Conservation (phyloP, 2,329 filamentous ascomycete species). For the Sporothrix globosa region DNA sequence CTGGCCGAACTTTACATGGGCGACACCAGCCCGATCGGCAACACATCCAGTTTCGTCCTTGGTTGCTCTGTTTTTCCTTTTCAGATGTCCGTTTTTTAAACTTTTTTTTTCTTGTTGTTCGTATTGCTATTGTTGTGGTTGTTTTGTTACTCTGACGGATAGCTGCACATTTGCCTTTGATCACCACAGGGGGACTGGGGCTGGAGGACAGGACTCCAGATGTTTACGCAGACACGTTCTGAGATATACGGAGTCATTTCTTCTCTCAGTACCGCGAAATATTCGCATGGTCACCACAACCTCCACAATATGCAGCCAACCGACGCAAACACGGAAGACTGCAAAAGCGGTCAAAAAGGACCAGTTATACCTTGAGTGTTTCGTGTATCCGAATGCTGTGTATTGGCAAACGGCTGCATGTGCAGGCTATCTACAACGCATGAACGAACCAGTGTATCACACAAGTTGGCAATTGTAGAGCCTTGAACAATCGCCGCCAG, state of each 20-base stretch:
- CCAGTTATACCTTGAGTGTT: not conserved
- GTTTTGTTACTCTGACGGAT: not conserved
- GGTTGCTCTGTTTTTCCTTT: not conserved
- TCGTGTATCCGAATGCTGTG: not conserved
- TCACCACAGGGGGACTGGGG: not conserved
- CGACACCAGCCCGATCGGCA: not conserved
- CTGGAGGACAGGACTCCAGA: not conserved
- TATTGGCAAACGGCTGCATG: not conserved
- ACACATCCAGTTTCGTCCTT: conserved; percentile 6
- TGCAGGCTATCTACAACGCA: not conserved
- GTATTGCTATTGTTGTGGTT: not conserved
- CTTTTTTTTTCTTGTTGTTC: too few species aligned
- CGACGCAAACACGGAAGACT: not conserved
- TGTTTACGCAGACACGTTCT: not conserved
- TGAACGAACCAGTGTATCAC: not conserved
- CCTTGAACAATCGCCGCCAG: not conserved
- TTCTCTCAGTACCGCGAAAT: not conserved
- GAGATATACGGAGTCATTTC: not conserved
- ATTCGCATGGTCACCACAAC: not conserved
- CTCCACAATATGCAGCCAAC: conserved; percentile 19
- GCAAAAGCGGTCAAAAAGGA: not conserved
- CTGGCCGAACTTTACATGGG: not conserved
- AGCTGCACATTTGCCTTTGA: conserved; percentile 18
- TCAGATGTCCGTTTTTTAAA: not conserved
- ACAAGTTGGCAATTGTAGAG: not conserved